phyloP scores from a whole-genome alignment of 164 flowering plant genomes.

The Sextonia rubra region DNA sequence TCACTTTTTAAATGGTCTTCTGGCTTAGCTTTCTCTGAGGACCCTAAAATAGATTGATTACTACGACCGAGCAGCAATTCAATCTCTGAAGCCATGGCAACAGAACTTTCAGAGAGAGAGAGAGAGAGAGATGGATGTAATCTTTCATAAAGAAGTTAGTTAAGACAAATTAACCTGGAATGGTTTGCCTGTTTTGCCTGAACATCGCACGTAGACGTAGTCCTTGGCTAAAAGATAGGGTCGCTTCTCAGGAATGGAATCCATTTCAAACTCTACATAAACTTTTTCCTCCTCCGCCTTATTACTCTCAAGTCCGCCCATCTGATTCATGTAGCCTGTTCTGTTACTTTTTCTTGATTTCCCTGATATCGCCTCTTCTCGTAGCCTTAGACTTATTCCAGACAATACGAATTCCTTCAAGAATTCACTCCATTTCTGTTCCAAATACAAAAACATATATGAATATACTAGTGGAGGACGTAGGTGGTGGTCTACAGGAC shows the following conservation, averaged over 20 bases:
- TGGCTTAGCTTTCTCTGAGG: no score
- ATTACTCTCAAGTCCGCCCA: neutral
- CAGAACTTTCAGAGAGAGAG: no score
- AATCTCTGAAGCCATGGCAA: no score
- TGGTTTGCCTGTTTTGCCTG: constrained; percentile 13
- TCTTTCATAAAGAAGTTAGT: neutral
- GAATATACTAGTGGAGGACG: no score
- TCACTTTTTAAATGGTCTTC: no score
- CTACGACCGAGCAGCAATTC: no score
- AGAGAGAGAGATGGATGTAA: neutral
- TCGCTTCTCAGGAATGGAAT: constrained; percentile 27
- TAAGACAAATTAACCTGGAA: constrained; percentile 30
- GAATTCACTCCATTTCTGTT: constrained; percentile 41
- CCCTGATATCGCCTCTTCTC: constrained; percentile 12
- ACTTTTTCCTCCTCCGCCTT: constrained; percentile 18
- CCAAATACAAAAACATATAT: neutral
- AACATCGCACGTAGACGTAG: constrained; percentile 26
- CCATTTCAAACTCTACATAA: constrained; percentile 28
- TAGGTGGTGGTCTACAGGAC: no score
- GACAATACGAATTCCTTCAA: neutral
- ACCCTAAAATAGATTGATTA: no score
- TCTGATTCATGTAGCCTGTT: neutral
- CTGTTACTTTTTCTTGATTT: neutral
- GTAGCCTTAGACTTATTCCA: constrained; percentile 27
- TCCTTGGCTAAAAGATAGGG: constrained; percentile 47